Base-by-base conservation (phyloP, 305 asterid genomes). In the Solanum hybrid region DNA sequence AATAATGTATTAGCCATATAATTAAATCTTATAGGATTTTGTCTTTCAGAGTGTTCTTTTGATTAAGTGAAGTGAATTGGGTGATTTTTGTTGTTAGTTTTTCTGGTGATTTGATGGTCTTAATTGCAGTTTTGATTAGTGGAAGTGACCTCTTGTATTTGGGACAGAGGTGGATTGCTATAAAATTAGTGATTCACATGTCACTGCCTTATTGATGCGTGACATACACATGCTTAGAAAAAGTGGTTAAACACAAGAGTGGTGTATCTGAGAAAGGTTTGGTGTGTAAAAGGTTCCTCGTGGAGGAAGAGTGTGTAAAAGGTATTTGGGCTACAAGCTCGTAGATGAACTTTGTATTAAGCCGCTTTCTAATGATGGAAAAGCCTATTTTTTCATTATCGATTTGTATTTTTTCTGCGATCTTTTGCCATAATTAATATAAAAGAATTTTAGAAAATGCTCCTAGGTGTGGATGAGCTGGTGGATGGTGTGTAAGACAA, bases 81-180 rank as follows among this genome's bases (percentile, higher is more conserved):
- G 46, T 78, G 12, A 86, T 37, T 34, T 51, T 60, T 87, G 5
- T 7, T 60, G 71, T 60, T 60, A 60, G 26, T 60, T 60, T 60
- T 60, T 60, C 12, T 79, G 87, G 82, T 94, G 93, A 84, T 92
- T 88, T 94, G 84, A 34, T 90, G 89, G 91, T 66, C 92, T 79
- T 89, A 60, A 86, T 91, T 94, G 95, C 95, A 93, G 95, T 88
- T 90, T 90, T 93, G 84, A 90, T 91, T 71, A 35, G 89, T 86
- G 93, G 91, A 92, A 91, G 92, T 87, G 92, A 90, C 46, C 87
- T 71, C 40, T 78, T 80, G 90, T 77, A 88, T 89, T 88, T 85
- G 88, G 89, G 76, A 91, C 77, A 26, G 34, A 71, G 34, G 77
- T 71, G 77, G 16, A 71, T 71, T 71, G 77, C 77, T 71, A 26